Percentiles rank a stretch among this genome's conserved stretches.
Evolutionary conservation across 768 basidiomycete species (phyloP).

Genomic region (Phlegmacium glaucopus): DNA sequence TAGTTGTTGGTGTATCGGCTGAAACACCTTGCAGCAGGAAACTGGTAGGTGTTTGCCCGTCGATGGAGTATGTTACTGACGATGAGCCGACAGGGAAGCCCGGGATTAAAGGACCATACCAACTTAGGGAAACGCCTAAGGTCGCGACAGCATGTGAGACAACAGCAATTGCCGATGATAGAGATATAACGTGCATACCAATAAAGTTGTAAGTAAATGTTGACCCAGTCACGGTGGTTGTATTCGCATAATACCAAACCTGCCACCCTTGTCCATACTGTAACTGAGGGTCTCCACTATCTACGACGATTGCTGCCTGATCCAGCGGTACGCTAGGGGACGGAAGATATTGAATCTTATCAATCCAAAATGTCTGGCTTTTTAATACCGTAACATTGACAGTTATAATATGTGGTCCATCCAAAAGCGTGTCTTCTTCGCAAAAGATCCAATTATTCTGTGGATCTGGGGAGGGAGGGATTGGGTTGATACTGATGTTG

Average conservation of each 20-base stretch:
- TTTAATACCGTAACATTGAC: constrained; percentile 7
- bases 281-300: constrained; percentile 1
- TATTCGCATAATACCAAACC: too few species aligned
- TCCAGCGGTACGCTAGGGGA: constrained; percentile 1
- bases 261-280: too few species aligned
- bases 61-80: constrained; percentile 22
- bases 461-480: background rate
- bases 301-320: constrained; percentile 1
- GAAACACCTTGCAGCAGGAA: constrained; percentile 21
- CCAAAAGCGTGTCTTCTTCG: constrained; percentile 3
- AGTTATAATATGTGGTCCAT: constrained; percentile 9
- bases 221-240: too few species aligned
- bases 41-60: constrained; percentile 11
- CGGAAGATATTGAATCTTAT: constrained; percentile 5
- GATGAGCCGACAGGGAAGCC: constrained; percentile 14
- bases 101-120: constrained; percentile 20
- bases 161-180: background rate
- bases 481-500: constrained; percentile 3
- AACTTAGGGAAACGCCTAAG: constrained; percentile 18
- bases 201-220: too few species aligned
- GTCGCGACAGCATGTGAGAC: too few species aligned
- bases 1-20: constrained; percentile 3
- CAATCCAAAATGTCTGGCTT: constrained; percentile 8
- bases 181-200: too few species aligned
- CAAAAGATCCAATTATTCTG: constrained; percentile 5